A percentile compares a stretch with the other conserved stretches of the same genome.
These are phyloP conservation scores for Monosiga brevicollis DNA, from an alignment of 78 protist genomes.

Conservation along the genomic window DNA sequence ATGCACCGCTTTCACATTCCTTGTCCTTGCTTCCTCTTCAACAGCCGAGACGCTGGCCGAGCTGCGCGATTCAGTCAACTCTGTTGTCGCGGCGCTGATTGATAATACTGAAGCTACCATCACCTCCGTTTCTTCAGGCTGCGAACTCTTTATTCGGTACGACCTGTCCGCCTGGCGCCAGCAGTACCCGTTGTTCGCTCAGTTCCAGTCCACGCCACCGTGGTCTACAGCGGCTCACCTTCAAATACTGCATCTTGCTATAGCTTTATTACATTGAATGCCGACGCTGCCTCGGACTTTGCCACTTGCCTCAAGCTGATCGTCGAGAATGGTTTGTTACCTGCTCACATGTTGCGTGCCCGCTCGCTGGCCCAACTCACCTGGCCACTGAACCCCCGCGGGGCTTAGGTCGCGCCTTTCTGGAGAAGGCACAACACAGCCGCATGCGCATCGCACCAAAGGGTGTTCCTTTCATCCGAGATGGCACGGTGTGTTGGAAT, in stretches of 20 bases:
- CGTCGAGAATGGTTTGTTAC: conserved; percentile 58
- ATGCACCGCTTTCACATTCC: background rate
- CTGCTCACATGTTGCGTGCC: too few species aligned
- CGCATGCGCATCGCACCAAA: conserved; percentile 39
- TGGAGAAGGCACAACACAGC: conserved; percentile 11
- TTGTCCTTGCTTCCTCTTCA: background rate
- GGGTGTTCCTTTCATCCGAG: conserved; percentile 55
- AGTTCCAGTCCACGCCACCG: too few species aligned
- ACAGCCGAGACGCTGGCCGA: background rate
- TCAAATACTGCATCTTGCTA: background rate
- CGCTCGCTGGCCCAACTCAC: too few species aligned
- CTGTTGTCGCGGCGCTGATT: background rate
- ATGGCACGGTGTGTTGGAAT: conserved; percentile 16
- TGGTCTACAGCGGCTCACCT: too few species aligned
- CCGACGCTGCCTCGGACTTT: conserved; percentile 33
- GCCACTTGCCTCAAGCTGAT: conserved; percentile 37
- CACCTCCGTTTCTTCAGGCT: background rate
- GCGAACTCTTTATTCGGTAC: background rate
- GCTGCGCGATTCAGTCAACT: background rate
- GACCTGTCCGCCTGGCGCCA: background rate
- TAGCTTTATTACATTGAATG: background rate
- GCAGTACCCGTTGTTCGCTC: too few species aligned
- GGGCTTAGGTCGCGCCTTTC: too few species aligned
- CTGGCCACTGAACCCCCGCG: too few species aligned
- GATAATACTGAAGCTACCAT: background rate